A percentile compares a stretch with the other conserved stretches of the same genome.
phyloP scores from a whole-genome alignment of 768 basidiomycete species.

The Lanmaoa rubissima region DNA sequence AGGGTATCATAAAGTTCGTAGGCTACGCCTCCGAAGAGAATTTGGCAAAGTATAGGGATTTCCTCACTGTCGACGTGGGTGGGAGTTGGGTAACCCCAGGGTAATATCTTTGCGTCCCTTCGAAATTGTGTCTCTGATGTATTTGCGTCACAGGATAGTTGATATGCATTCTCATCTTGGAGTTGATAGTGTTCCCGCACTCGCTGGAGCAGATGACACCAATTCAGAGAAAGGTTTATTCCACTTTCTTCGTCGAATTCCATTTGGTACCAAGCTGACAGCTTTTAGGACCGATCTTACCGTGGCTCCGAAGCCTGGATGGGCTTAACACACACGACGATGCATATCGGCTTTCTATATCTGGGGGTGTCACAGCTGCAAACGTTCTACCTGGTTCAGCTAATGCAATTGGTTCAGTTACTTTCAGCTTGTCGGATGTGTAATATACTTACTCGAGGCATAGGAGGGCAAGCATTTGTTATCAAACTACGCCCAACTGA shows the following conservation, averaged over 20 bases:
- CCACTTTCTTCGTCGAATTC: not conserved
- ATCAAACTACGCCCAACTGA: constrained; percentile 79
- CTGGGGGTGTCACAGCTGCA: constrained; percentile 86
- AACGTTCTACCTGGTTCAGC: constrained; percentile 77
- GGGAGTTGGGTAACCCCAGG: constrained; percentile 71
- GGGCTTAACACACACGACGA: constrained; percentile 86
- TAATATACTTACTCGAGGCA: not conserved
- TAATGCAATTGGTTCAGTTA: constrained; percentile 63
- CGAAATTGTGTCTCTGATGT: constrained; percentile 36
- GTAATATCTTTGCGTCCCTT: constrained; percentile 37
- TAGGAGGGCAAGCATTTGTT: constrained; percentile 86
- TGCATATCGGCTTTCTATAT: constrained; percentile 66
- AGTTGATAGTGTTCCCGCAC: constrained; percentile 56
- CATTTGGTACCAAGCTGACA: not conserved
- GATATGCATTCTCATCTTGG: constrained; percentile 84
- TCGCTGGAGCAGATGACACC: constrained; percentile 52
- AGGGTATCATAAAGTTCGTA: constrained; percentile 35
- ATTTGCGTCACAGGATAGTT: constrained; percentile 39
- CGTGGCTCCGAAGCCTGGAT: constrained; percentile 82
- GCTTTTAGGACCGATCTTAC: constrained; percentile 51
- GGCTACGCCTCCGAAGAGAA: constrained; percentile 42
- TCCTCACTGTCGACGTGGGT: constrained; percentile 56
- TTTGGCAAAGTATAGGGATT: constrained; percentile 38
- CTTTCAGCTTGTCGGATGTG: constrained; percentile 22
- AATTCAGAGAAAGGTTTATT: constrained; percentile 55